Evolutionary conservation across 805 yeast species (phyloP).

Genomic region (Yarrowia alimentaria): DNA sequence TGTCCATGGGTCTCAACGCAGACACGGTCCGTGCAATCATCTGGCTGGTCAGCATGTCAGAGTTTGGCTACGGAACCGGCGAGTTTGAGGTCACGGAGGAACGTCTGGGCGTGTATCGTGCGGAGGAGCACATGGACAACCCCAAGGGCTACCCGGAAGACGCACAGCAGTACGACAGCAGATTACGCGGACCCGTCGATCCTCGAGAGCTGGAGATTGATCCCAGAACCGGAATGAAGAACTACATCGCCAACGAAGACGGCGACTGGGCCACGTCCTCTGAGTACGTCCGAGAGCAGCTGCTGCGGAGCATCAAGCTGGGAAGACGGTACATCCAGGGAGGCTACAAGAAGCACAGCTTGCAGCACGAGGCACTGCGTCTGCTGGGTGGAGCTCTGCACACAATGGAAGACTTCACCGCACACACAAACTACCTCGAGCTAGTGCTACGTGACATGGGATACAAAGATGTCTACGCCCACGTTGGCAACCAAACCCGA

Average conservation of each 20-base stretch:
- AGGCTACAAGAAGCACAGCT: conserved; percentile 12
- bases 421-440: conserved; percentile 34
- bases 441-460: conserved; percentile 33
- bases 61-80: conserved; percentile 36
- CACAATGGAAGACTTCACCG: conserved; percentile 35
- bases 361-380: conserved; percentile 32
- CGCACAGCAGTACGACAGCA: conserved; percentile 31
- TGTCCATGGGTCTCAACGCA: conserved; percentile 29
- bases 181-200: conserved; percentile 33
- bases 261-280: conserved; percentile 35
- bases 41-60: conserved; percentile 32
- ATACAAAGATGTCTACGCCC: conserved; percentile 33
- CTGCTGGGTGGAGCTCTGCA: conserved; percentile 34
- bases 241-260: conserved; percentile 34
- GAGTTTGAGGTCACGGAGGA: conserved; percentile 35
- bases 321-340: conserved; percentile 30
- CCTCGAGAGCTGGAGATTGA: conserved; percentile 33
- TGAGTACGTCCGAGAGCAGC: conserved; percentile 31
- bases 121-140: conserved; percentile 36
- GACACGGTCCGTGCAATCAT: conserved; percentile 32
- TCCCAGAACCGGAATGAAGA: conserved; percentile 35
- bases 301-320: conserved; percentile 30
- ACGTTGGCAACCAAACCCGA: conserved; percentile 33
- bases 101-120: conserved; percentile 33
- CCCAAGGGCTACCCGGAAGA: conserved; percentile 34